Conservation (phyloP, 306 rosid species). For the Elaeagnus macrophylla region DNA sequence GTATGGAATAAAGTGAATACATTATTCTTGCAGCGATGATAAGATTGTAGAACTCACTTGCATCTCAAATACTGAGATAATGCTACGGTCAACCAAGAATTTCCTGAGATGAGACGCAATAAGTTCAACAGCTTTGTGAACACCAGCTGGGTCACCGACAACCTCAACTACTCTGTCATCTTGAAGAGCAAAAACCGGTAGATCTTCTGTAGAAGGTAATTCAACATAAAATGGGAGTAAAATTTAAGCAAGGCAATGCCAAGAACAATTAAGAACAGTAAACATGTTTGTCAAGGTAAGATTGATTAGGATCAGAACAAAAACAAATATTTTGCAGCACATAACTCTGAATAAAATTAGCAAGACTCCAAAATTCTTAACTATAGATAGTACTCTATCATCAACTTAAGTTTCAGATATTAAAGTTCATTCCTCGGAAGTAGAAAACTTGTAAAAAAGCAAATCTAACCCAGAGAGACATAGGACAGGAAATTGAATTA, state of each 20-base stretch:
- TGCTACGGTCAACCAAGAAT: conserved; percentile 83
- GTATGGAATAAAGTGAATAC: neutral
- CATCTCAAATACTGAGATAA: conserved; percentile 82
- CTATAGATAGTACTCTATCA: too few species aligned
- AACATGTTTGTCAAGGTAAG: too few species aligned
- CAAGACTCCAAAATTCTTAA: too few species aligned
- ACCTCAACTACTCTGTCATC: conserved; percentile 97
- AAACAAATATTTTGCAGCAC: too few species aligned
- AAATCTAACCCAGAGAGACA: too few species aligned
- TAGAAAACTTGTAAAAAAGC: too few species aligned
- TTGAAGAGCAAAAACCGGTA: conserved; percentile 84
- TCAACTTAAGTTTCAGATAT: too few species aligned
- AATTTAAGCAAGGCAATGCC: conserved; percentile 5
- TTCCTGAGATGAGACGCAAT: conserved; percentile 89
- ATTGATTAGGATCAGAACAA: too few species aligned
- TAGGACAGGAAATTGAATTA: too few species aligned
- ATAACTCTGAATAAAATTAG: too few species aligned
- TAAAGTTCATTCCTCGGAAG: too few species aligned
- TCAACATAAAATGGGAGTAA: conserved; percentile 15
- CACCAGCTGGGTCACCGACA: conserved; percentile 69
- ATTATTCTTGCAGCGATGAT: conserved; percentile 1
- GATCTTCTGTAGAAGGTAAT: conserved; percentile 61
- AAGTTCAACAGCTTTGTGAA: conserved; percentile 83
- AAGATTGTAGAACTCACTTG: conserved; percentile 39
- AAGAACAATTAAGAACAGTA: neutral